Conservation (phyloP, 805 yeast genomes). For the Wickerhamomyces tratensis region DNA sequence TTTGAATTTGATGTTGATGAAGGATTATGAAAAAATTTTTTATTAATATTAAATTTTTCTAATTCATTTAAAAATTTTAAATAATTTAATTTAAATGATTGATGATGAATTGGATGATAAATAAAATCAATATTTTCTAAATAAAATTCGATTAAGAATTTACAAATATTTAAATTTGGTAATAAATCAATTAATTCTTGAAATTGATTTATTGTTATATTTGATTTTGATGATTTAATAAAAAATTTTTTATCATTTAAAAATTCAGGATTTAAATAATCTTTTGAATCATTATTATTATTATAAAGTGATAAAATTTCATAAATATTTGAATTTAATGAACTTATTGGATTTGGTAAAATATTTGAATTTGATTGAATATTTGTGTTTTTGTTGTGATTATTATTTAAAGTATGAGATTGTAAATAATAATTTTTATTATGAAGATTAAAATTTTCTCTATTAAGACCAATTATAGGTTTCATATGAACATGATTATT, state of each 20-base stretch:
- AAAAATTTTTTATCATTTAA: too few species aligned
- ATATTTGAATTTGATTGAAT: too few species aligned
- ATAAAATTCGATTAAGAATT: constrained; percentile 17
- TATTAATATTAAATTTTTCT: constrained; percentile 12
- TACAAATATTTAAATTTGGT: constrained; percentile 2
- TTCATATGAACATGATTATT: too few species aligned
- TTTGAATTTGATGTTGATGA: background rate
- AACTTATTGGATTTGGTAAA: background rate
- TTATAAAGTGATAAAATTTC: background rate
- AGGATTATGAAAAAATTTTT: background rate
- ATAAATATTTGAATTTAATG: constrained; percentile 15
- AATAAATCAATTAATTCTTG: background rate
- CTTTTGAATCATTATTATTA: too few species aligned
- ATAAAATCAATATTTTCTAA: constrained; percentile 19
- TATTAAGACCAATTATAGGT: too few species aligned
- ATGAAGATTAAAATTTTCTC: too few species aligned
- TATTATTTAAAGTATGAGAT: too few species aligned
- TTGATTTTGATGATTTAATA: background rate
- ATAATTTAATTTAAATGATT: constrained; percentile 9
- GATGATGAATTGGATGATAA: constrained; percentile 21
- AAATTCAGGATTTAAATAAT: too few species aligned
- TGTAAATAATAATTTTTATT: too few species aligned
- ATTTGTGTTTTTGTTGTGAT: too few species aligned
- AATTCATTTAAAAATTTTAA: constrained; percentile 2
- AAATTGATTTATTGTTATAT: background rate